A percentile compares a stretch with the other conserved stretches of the same genome.
phyloP scores from a whole-genome alignment of 441 rosid species.

The Mallotus japonicus region DNA sequence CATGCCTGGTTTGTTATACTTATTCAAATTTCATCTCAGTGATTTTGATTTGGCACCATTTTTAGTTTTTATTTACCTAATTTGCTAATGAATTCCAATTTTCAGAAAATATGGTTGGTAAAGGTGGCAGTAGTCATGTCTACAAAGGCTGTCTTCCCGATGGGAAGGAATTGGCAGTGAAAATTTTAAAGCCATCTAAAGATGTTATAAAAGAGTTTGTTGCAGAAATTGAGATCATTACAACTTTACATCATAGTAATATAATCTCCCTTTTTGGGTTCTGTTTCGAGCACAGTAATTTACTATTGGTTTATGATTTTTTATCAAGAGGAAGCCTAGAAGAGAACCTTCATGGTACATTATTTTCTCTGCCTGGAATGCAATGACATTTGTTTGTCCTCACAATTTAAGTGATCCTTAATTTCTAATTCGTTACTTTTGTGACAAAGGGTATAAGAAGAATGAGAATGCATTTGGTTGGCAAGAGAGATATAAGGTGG shows the following conservation, averaged over 20 bases:
- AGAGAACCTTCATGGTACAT: constrained; percentile 76
- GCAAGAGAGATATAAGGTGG: constrained; percentile 78
- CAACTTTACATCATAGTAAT: constrained; percentile 67
- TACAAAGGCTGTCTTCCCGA: constrained; percentile 76
- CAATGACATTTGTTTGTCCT: constrained; percentile 5
- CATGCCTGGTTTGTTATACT: constrained; percentile 51
- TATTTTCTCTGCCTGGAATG: constrained; percentile 19
- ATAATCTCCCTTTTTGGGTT: constrained; percentile 83
- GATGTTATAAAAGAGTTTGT: constrained; percentile 62
- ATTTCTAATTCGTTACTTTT: background rate
- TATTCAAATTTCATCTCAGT: background rate
- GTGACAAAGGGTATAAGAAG: constrained; percentile 49
- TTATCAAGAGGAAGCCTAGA: constrained; percentile 86
- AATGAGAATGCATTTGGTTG: constrained; percentile 56
- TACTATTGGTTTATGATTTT: constrained; percentile 73
- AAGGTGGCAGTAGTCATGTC: constrained; percentile 89
- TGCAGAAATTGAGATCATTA: constrained; percentile 74
- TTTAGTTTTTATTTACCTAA: background rate
- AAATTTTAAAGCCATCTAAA: constrained; percentile 67
- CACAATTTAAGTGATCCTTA: constrained; percentile 21
- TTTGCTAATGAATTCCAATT: constrained; percentile 17
- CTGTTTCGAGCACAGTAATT: constrained; percentile 63
- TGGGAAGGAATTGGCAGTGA: constrained; percentile 85
- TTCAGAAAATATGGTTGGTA: constrained; percentile 80
- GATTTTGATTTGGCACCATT: background rate